phyloP scores from a whole-genome alignment of 148 eudicot species.

The Talinum fruticosum region DNA sequence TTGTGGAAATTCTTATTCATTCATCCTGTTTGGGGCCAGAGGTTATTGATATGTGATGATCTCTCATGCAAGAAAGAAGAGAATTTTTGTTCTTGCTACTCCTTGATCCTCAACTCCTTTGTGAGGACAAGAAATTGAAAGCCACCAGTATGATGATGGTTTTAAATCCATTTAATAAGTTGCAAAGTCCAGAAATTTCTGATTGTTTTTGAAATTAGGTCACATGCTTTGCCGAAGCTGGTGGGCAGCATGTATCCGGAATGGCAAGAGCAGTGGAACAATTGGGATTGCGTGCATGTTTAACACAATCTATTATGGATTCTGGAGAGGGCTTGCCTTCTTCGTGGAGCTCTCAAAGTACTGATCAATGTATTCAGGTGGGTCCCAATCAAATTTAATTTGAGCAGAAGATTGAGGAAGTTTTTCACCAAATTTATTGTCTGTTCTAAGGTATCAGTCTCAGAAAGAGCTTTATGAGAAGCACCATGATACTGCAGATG shows the following conservation, averaged over 20 bases:
- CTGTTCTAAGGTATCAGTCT: slow-evolving; percentile 41
- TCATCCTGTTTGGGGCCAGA: neutral
- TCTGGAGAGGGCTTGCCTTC: slow-evolving; percentile 78
- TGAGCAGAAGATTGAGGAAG: neutral
- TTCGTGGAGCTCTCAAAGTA: slow-evolving; percentile 53
- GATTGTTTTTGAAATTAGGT: slow-evolving; percentile 43
- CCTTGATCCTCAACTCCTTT: neutral
- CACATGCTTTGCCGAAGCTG: slow-evolving; percentile 96
- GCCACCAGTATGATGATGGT: neutral
- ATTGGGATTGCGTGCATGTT: slow-evolving; percentile 83
- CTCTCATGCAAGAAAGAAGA: too few relatives aligned
- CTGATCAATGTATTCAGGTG: slow-evolving; percentile 85
- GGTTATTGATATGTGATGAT: neutral
- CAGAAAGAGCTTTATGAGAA: slow-evolving; percentile 71
- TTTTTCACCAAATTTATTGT: slow-evolving; percentile 21
- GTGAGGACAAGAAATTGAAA: neutral
- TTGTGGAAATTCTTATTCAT: neutral
- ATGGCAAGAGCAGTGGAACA: slow-evolving; percentile 83
- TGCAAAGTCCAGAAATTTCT: neutral
- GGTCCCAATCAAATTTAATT: neutral
- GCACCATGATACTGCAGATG: slow-evolving; percentile 76
- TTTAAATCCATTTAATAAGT: neutral
- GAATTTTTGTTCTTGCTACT: too few relatives aligned
- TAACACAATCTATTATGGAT: slow-evolving; percentile 81
- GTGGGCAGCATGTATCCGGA: slow-evolving; percentile 83